Evolutionary conservation across 352 stramenopile species (phyloP), one percentile per base, ranked within the genome.

Genomic region (Pythium sukuiense): DNA sequence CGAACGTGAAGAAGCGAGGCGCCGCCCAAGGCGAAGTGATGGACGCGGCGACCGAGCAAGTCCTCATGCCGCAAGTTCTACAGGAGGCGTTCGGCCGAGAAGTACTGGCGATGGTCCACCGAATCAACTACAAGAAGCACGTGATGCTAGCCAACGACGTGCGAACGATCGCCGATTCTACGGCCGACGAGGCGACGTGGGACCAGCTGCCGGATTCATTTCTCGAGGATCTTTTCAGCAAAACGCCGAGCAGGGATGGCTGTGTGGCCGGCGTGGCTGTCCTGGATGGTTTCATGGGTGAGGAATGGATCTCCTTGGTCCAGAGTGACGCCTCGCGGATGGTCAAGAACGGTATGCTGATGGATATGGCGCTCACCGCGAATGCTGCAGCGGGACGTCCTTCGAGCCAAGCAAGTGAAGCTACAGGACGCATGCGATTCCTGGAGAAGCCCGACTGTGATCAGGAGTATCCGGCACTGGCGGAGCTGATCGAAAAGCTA

Each of bases 31-130:
- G 87, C 20, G 87, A 97, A 18, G 52, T 87, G 48, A 96, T 97
- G 87, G 87, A 96, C 55, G 26, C 66, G 0, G 70, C 71, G 0
- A 97, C 87, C 0, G 87, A 97, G 67, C 59, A 62, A 2, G 67
- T 81, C 60, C 77, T 95, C 37, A 37, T 84, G 35, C 87, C 87
- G 1, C 87, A 96, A 56, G 79, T 96, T 8, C 67, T 94, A 41
- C 88, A 95, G 52, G 87, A 97, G 62, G 87, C 87, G 0, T 96
- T 97, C 73, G 86, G 77, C 0, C 74, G 88, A 45, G 85, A 97
- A 60, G 73, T 96, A 24, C 56, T 96, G 35, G 75, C 77, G 12
- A 93, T 97, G 84, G 80, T 97, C 20, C 87, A 90, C 52, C 85
- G 85, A 6, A 78, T 96, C 14, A 95, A 94, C 66, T 73, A 79